A percentile compares a stretch with the other conserved stretches of the same genome.
phyloP scores from a whole-genome alignment of 257 asterid genomes.

The Solanum peruvianum region DNA sequence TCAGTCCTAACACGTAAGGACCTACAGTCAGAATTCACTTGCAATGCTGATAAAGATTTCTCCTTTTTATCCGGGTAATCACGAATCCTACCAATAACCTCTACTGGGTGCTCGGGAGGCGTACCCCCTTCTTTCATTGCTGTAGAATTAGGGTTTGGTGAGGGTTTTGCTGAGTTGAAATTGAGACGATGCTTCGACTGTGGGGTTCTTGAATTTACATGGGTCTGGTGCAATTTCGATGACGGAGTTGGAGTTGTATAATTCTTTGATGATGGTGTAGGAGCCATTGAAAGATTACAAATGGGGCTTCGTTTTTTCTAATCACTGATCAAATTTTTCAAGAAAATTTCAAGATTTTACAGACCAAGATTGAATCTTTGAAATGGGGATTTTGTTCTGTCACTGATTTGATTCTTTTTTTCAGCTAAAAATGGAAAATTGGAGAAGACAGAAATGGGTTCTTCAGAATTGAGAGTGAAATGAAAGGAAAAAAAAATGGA shows the following conservation, averaged over 20 bases:
- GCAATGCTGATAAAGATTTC: conserved; percentile 32
- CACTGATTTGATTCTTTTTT: neutral
- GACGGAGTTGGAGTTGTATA: conserved; percentile 21
- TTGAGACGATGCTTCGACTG: conserved; percentile 51
- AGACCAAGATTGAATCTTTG: neutral
- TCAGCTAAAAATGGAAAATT: neutral
- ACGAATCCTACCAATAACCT: conserved; percentile 71
- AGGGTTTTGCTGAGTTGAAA: conserved; percentile 23
- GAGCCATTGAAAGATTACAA: conserved; percentile 22
- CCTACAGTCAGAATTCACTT: conserved; percentile 32
- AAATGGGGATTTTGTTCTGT: neutral
- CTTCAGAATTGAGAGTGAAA: neutral
- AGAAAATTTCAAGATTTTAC: conserved; percentile 2
- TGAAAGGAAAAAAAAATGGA: neutral
- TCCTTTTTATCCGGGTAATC: conserved; percentile 55
- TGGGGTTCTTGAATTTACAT: conserved; percentile 46
- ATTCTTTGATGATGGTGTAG: conserved; percentile 51
- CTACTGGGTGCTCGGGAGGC: conserved; percentile 80
- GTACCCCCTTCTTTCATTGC: conserved; percentile 1
- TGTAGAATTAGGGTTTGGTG: conserved; percentile 10
- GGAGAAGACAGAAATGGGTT: neutral
- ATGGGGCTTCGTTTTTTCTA: neutral
- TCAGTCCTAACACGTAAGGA: conserved; percentile 70
- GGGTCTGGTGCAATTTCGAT: conserved; percentile 15
- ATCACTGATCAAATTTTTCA: neutral